These are phyloP conservation scores for Plectosphaerella cucumerina DNA, from an alignment of 2,329 filamentous ascomycete genomes.

Conservation along the genomic window DNA sequence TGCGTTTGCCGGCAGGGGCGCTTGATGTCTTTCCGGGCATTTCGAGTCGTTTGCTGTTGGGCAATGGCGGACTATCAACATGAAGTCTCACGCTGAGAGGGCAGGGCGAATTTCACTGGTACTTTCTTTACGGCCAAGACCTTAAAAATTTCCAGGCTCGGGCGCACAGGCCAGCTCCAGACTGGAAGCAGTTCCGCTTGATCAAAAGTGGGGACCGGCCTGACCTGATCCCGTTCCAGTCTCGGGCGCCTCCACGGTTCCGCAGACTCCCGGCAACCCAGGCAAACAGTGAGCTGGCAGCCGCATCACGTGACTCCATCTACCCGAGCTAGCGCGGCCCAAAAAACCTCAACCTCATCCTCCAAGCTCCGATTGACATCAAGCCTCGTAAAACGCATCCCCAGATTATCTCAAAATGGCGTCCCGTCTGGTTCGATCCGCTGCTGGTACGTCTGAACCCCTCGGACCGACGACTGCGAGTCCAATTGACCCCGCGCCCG, in stretches of 20 bases:
- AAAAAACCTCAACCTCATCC: slow-evolving; percentile 48
- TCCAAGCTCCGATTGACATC: slow-evolving; percentile 40
- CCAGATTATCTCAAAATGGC: slow-evolving; percentile 77
- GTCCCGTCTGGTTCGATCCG: slow-evolving; percentile 93
- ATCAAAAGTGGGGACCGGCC: too few species aligned
- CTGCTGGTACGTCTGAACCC: slow-evolving; percentile 69
- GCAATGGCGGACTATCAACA: slow-evolving; percentile 5
- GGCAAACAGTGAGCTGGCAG: slow-evolving; percentile 3
- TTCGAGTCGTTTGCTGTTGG: slow-evolving; percentile 1
- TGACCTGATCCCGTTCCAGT: too few species aligned
- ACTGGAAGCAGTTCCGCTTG: not conserved
- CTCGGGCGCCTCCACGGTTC: too few species aligned
- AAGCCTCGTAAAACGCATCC: slow-evolving; percentile 45
- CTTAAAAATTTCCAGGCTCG: slow-evolving; percentile 3
- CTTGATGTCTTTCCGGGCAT: slow-evolving; percentile 22
- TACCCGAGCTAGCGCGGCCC: slow-evolving; percentile 33
- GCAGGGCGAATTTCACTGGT: not conserved
- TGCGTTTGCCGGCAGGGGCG: slow-evolving; percentile 42
- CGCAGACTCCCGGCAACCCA: slow-evolving; percentile 19
- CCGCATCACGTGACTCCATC: slow-evolving; percentile 30
- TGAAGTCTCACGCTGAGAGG: not conserved
- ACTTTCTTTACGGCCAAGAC: not conserved
- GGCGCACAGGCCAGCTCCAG: not conserved
- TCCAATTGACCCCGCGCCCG: slow-evolving; percentile 29
- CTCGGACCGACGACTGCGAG: slow-evolving; percentile 14